Percentiles rank a stretch among this genome's conserved stretches.
These are phyloP conservation scores for Bryoerythrophyllum caledonicum DNA, from an alignment of 225 moss, liverwort and hornwort genomes.

Conservation along the genomic window DNA sequence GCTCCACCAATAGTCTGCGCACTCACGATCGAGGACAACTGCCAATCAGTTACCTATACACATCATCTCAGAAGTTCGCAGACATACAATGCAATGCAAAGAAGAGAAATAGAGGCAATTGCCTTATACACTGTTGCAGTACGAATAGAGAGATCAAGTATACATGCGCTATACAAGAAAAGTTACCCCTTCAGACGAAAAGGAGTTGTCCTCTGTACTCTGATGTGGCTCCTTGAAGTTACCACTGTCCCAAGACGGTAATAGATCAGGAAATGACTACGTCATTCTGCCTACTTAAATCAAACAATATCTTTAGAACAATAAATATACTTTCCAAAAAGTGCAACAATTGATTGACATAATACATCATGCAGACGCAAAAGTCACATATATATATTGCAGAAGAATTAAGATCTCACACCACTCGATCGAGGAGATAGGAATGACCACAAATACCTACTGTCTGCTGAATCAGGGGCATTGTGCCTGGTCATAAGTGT, in stretches of 20 bases:
- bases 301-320: not conserved
- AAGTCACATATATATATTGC: not conserved
- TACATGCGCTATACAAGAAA: slow-evolving; percentile 6
- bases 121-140: slow-evolving; percentile 8
- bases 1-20: slow-evolving; percentile 28
- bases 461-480: slow-evolving; percentile 38
- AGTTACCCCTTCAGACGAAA: slow-evolving; percentile 34
- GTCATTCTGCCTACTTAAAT: not conserved
- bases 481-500: slow-evolving; percentile 41
- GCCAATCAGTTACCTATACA: slow-evolving; percentile 13
- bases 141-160: slow-evolving; percentile 16
- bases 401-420: slow-evolving; percentile 4
- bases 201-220: slow-evolving; percentile 22
- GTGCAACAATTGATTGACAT: not conserved
- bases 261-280: slow-evolving; percentile 16
- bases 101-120: slow-evolving; percentile 1
- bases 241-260: slow-evolving; percentile 25
- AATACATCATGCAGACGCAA: not conserved
- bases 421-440: slow-evolving; percentile 17
- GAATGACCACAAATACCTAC: slow-evolving; percentile 34
- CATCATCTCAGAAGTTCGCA: not conserved
- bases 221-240: slow-evolving; percentile 17
- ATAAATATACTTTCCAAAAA: not conserved
- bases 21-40: slow-evolving; percentile 10
- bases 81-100: slow-evolving; percentile 17